Evolutionary conservation across 129 eudicot genomes (phyloP).

Genomic region (Lactuca saligna): DNA sequence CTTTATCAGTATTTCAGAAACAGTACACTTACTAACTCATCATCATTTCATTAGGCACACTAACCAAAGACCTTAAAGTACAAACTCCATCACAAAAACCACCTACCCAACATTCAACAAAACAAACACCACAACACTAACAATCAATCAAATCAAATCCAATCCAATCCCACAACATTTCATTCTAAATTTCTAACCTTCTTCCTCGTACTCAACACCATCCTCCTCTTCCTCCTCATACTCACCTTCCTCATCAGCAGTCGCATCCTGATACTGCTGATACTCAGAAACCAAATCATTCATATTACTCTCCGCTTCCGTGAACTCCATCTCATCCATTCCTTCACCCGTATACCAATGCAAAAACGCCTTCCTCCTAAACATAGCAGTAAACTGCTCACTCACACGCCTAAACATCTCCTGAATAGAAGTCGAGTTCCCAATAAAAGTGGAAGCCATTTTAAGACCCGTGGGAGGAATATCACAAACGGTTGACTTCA

Average conservation of each 20-base stretch:
- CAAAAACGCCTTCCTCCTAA: conserved; percentile 77
- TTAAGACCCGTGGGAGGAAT: conserved; percentile 69
- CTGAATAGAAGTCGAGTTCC: conserved; percentile 69
- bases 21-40: conserved; percentile 9
- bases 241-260: conserved; percentile 72
- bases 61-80: not conserved
- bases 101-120: conserved; percentile 20
- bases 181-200: conserved; percentile 30
- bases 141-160: conserved; percentile 2
- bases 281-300: conserved; percentile 73
- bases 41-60: conserved; percentile 18
- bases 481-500: conserved; percentile 77
- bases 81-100: not conserved
- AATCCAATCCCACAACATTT: conserved; percentile 15
- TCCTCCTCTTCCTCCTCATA: conserved; percentile 73
- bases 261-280: conserved; percentile 83
- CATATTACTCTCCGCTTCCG: conserved; percentile 74
- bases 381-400: conserved; percentile 79
- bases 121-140: conserved; percentile 18
- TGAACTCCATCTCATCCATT: conserved; percentile 78
- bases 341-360: conserved; percentile 84
- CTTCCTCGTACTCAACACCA: conserved; percentile 50
- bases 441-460: conserved; percentile 70
- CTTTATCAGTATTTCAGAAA: not conserved
- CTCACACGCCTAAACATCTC: conserved; percentile 72